Evolutionary conservation across 1,139 yeast species (phyloP), one percentile per base, ranked within the genome.

Genomic region (Geotrichum candidum): DNA sequence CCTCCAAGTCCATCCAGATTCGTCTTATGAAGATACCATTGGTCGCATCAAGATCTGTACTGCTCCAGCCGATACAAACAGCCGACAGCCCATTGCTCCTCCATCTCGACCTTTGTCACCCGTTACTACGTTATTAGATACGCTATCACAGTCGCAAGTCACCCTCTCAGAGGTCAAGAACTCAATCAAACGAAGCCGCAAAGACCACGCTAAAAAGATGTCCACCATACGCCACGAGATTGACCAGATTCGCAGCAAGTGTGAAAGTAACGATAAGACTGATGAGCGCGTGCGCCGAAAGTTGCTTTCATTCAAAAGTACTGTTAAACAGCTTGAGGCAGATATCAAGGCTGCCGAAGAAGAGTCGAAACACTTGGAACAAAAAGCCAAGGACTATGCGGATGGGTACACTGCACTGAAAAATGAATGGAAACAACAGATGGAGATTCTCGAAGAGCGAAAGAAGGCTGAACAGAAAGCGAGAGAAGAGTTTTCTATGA

Each of bases 21-120:
- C 45, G 4, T 23, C 53, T 2, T 46, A 50, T 6, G 63, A 62
- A 33, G 61, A 64, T 11, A 50, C 61, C 18, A 61, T 66, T 50
- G 67, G 66, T 27, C 56, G 60, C 22, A 61, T 63, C 23, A 64
- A 63, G 31, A 62, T 67, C 13, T 67, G 69, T 58, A 67, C 68
- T 6, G 54, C 54, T 13, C 51, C 57, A 7, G 53, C 57, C n/a
- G 63, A 58, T 5, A 50, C 57, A 22, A 53, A 35, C 54, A 52
- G 56, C 38, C 38, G 35, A 13, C 53, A 52, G 25, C 51, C 60
- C 31, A 56, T 64, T 54, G 61, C 60, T 15, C 61, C 65, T 10
- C 72, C 73, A 2, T 66, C 73, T 9, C 67, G 77, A 15, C 74
- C 76, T 1, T 67, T 73, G 5, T 73, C 76, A 4, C 77, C 77